phyloP scores from a whole-genome alignment of 805 yeast genomes.

The Barnettozyma vustinii region DNA sequence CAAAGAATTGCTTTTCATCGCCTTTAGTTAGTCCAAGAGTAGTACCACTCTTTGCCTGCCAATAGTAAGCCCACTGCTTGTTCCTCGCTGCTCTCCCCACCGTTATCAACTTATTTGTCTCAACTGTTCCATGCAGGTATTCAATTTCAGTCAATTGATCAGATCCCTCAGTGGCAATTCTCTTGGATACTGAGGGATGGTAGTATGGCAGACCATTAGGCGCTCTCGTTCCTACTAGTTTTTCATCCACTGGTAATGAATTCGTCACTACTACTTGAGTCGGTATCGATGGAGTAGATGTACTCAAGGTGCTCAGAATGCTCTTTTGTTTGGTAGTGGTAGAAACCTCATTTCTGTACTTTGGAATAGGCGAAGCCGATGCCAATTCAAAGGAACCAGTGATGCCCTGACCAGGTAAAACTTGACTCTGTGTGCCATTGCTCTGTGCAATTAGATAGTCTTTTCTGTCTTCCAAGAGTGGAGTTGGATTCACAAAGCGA shows the following conservation, averaged over 20 bases:
- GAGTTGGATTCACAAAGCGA: conserved; percentile 16
- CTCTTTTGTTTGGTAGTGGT: conserved; percentile 14
- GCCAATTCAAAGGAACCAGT: conserved; percentile 25
- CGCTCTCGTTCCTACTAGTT: conserved; percentile 22
- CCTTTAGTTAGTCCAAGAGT: conserved; percentile 29
- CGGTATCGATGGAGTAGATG: conserved; percentile 5
- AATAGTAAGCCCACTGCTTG: conserved; percentile 45
- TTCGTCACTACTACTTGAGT: conserved; percentile 22
- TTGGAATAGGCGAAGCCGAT: conserved; percentile 19
- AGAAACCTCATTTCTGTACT: conserved; percentile 13
- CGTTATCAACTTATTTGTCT: conserved; percentile 38
- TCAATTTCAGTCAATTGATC: conserved; percentile 41
- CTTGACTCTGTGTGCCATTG: conserved; percentile 20
- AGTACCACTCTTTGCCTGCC: conserved; percentile 38
- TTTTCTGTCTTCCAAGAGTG: conserved; percentile 22
- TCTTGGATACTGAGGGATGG: conserved; percentile 21
- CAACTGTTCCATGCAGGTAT: conserved; percentile 43
- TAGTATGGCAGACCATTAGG: conserved; percentile 41
- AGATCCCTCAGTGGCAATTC: conserved; percentile 29
- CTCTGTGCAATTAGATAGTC: conserved; percentile 19
- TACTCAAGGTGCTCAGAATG: conserved; percentile 12
- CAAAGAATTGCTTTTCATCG: conserved; percentile 21
- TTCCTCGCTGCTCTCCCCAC: conserved; percentile 36
- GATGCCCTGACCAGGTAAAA: conserved; percentile 27
- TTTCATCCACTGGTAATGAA: conserved; percentile 16